Base-by-base conservation (phyloP, 2,329 filamentous ascomycete species). In the Penicillium sclerotigenum region DNA sequence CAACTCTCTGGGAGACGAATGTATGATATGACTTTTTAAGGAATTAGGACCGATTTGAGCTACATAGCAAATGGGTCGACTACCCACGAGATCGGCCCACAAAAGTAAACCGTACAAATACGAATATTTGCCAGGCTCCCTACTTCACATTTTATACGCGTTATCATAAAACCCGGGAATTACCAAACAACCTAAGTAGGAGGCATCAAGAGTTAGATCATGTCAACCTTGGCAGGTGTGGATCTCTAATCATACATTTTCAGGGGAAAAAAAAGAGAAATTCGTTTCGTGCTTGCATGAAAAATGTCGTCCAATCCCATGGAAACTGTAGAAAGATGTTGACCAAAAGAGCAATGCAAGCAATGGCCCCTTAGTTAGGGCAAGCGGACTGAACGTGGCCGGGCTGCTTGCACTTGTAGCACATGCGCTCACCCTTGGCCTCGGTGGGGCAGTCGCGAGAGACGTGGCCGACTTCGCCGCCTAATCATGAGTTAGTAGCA, bases 361-460 rank as follows among this genome's bases (percentile, higher is more conserved):
- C 45, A 41, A 49, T 49, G 29, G 18, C 45, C 52, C 54, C 52
- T 78, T 88, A 90, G 82, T 89, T 91, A 71, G 93, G 90, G 87
- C 94, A 99, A 71, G 89, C 86, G 68, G 90, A 86, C 85, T 97
- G 93, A 75, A 97, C 88, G 80, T 97, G 93, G 68, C 93, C 92
- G 66, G 86, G 83, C 77, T 88, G 83, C 79, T 86, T 86, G 83
- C 86, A 97, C 83, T 95, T 96, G 86, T 99, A 99, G 88, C 94
- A 99, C 75, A 96, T 91, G 76, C 95, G 93, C 84, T 97, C 93
- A 72, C 85, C 84, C 67, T 87, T 85, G 58, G 90, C 89, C 80
- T 96, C 93, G 75, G 93, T 92, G 69, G 92, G 89, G 84, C 94
- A 99, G 78, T 99, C 94, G 65, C 93, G 89, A 65, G 90, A 95